Evolutionary conservation across 148 eudicot species (phyloP).

Genomic region (Mesembryanthemum crystallinum): DNA sequence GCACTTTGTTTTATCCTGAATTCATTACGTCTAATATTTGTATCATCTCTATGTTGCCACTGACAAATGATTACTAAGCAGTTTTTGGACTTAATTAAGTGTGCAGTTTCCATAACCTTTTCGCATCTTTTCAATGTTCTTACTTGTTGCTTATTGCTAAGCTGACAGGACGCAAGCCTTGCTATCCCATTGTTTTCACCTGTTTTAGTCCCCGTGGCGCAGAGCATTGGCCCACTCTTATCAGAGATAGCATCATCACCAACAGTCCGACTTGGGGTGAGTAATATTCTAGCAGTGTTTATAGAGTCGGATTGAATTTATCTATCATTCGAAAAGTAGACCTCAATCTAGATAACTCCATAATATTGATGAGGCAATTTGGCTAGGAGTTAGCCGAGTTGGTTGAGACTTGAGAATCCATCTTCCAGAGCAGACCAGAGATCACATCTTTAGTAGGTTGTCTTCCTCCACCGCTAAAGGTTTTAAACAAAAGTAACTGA

Average conservation of each 20-base stretch:
- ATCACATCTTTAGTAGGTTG: no score
- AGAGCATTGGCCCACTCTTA: constrained; percentile 77
- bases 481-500: no score
- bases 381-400: no score
- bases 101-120: not conserved
- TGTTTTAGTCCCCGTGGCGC: constrained; percentile 81
- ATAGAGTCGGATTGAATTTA: not conserved
- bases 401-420: no score
- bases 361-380: no score
- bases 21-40: not conserved
- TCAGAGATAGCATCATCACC: constrained; percentile 79
- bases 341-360: no score
- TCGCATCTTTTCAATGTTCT: constrained; percentile 3
- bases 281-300: constrained; percentile 20
- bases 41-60: not conserved
- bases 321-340: no score
- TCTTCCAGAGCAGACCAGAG: no score
- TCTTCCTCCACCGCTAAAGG: no score
- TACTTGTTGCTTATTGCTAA: constrained; percentile 11
- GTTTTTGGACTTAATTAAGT: not conserved
- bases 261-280: constrained; percentile 82
- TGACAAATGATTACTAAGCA: not conserved
- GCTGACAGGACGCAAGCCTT: constrained; percentile 71
- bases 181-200: constrained; percentile 88
- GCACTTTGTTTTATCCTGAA: not conserved